Conservation (phyloP, 495 filamentous ascomycete genomes). For the Pseudotulostoma volvatum region DNA sequence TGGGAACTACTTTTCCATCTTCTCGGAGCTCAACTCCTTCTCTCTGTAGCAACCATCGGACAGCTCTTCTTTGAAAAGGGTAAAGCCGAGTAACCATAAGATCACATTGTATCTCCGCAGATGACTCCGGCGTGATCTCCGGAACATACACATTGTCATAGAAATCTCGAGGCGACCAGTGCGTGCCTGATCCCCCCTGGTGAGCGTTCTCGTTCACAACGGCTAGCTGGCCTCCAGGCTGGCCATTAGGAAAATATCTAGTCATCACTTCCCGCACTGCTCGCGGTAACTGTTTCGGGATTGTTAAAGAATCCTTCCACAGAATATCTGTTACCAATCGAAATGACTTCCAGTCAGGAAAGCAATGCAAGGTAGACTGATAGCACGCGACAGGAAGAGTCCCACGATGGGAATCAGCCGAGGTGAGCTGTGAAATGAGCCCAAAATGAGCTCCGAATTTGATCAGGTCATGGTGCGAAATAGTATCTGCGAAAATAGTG, state of each 20-base stretch:
- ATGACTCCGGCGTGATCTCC: constrained; percentile 15
- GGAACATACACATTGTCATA: constrained; percentile 51
- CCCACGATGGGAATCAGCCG: constrained; percentile 14
- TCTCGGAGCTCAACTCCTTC: constrained; percentile 34
- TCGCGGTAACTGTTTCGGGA: constrained; percentile 5
- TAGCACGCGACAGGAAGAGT: constrained; percentile 17
- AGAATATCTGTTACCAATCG: constrained; percentile 17
- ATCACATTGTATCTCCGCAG: constrained; percentile 24
- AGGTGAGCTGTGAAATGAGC: constrained; percentile 8
- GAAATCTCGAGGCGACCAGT: constrained; percentile 42
- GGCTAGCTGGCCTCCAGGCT: too few relatives aligned
- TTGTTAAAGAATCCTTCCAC: constrained; percentile 26
- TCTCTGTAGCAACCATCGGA: constrained; percentile 48
- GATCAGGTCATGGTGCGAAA: constrained; percentile 7
- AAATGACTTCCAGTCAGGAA: constrained; percentile 8
- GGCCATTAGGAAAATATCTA: background rate
- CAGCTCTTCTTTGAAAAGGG: constrained; percentile 57
- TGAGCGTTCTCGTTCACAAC: background rate
- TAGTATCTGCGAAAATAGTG: constrained; percentile 8
- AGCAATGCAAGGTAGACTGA: constrained; percentile 15
- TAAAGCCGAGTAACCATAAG: constrained; percentile 38
- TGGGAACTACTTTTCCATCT: constrained; percentile 14
- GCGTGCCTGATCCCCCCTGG: background rate
- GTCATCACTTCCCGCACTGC: background rate
- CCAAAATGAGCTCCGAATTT: constrained; percentile 12